These are phyloP conservation scores for Penicillium vulpinum DNA, from an alignment of 2,329 filamentous ascomycete genomes.

Conservation along the genomic window DNA sequence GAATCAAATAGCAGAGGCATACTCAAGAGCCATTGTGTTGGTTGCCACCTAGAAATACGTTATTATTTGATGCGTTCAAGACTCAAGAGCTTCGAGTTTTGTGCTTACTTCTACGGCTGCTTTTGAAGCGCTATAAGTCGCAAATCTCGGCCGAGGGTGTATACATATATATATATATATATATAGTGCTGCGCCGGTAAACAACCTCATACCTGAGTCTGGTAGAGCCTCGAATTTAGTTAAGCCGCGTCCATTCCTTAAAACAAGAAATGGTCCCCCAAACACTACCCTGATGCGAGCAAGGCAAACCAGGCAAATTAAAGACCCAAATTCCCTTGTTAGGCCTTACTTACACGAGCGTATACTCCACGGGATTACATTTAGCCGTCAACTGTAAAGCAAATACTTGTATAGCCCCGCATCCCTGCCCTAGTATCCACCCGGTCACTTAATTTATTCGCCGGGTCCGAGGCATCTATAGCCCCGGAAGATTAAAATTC, in stretches of 20 bases:
- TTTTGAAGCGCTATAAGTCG: background rate
- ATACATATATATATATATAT: background rate
- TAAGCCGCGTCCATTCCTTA: too few species aligned
- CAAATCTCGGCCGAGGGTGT: background rate
- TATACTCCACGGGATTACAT: background rate
- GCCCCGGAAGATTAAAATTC: background rate
- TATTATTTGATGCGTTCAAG: background rate
- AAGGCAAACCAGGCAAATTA: background rate
- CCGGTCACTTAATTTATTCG: constrained; percentile 1
- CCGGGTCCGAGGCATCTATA: background rate
- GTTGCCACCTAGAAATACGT: background rate
- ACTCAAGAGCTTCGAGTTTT: background rate
- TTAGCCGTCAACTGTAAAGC: background rate
- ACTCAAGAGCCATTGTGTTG: background rate
- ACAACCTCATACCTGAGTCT: background rate
- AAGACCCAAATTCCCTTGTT: background rate
- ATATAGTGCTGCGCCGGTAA: background rate
- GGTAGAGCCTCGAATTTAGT: too few species aligned
- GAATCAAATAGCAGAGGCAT: background rate
- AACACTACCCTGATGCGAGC: background rate
- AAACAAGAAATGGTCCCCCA: background rate
- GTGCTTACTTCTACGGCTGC: background rate
- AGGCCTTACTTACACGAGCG: background rate
- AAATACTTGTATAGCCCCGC: background rate
- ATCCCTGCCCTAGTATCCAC: background rate